Base-by-base conservation (phyloP, 1,139 yeast genomes). In the Debaryomyces coudertii region DNA sequence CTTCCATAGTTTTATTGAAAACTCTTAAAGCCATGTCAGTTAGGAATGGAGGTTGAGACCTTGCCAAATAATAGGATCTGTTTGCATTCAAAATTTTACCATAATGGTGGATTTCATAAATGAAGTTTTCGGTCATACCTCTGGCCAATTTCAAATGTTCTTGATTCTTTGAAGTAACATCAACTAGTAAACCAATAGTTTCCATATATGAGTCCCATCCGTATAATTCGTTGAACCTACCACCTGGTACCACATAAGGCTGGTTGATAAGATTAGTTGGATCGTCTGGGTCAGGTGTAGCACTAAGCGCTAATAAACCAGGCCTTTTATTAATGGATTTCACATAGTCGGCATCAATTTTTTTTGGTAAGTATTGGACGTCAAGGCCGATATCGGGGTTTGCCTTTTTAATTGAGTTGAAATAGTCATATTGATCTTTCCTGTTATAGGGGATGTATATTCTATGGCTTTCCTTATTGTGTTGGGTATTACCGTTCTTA, bases 201-300 rank as follows among this genome's bases (percentile, higher is more conserved):
- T 87, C 93, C 86, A 95, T 87, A 62, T 93, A 93, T 1, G 97
- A 90, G 65, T 93, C 99, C 99, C 99, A 93, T 7, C 99, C 99
- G 60, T 93, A 93, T 46, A 90, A 77, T 66, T 93, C 99, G 66
- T 95, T 95, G 66, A 93, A 93, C 52, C 99, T 74, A 16, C 99
- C 99, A 12, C 99, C 99, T 0, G 99, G 99, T 8, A 93, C 99
- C 18, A 90, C 88, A 63, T 92, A 93, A 0, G 97, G 97, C 58
- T 81, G 85, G 27, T 90, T 89, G 36, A 79, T 71, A 42, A 88
- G 64, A 16, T 78, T 74, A 1, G 47, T 44, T 2, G 85, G 82
- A 52, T 82, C 77, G 20, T 69, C 57, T n/a, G 77, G 74, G 51
- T 74, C 77, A 15, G 68, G 73, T 46, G 69, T 69, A 73, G 90